Evolutionary conservation across 371 early-diverging fungal genomes (phyloP).

Genomic region (Catenaria anguillulae): DNA sequence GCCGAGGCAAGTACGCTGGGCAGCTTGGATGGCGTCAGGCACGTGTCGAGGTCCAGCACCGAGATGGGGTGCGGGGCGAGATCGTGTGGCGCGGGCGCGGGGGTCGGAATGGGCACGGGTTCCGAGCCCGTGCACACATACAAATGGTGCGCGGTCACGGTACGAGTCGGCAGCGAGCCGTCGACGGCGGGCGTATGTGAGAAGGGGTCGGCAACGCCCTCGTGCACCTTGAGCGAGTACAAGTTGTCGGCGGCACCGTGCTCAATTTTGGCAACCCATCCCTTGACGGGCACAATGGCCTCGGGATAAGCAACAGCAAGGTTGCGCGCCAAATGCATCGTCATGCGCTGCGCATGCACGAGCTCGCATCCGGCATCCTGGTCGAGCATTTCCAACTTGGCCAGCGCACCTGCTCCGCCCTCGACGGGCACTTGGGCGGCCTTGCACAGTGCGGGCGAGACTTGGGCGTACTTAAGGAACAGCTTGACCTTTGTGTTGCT

Average conservation of each 20-base stretch:
- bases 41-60: conserved; percentile 4
- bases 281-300: neutral
- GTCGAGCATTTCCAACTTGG: neutral
- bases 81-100: neutral
- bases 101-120: neutral
- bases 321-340: neutral
- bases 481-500: conserved; percentile 6
- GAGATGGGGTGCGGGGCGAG: neutral
- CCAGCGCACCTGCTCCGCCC: neutral
- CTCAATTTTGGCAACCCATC: neutral
- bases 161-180: neutral
- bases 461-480: conserved; percentile 4
- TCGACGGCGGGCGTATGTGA: neutral
- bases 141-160: too few species aligned
- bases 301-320: neutral
- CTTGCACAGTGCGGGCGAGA: neutral
- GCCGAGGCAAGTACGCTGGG: neutral
- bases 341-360: neutral
- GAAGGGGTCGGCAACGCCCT: neutral
- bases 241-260: neutral
- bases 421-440: neutral
- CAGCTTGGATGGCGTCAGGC: conserved; percentile 4
- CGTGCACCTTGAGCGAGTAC: neutral
- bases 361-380: neutral
- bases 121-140: conserved; percentile 9